phyloP scores from a whole-genome alignment of 768 basidiomycete species.

The Boletellus emodensis region DNA sequence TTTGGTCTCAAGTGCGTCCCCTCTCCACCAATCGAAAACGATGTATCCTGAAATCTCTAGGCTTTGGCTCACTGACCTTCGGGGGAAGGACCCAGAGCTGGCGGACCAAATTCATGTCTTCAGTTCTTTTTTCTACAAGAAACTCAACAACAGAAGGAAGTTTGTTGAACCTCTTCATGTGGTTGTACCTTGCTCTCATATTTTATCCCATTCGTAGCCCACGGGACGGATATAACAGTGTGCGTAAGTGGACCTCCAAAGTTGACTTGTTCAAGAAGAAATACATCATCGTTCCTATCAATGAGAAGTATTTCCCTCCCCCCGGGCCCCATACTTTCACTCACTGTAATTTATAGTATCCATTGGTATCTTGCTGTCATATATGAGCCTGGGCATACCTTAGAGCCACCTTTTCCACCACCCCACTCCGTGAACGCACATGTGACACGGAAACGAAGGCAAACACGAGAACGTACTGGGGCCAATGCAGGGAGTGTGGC shows the following conservation, averaged over 20 bases:
- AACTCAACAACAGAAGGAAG: constrained; percentile 65
- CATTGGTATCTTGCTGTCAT: constrained; percentile 99
- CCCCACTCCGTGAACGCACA: constrained; percentile 7
- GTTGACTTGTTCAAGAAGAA: constrained; percentile 87
- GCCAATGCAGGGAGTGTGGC: neutral
- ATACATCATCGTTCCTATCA: constrained; percentile 93
- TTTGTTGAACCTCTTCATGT: constrained; percentile 26
- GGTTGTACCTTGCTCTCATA: constrained; percentile 8
- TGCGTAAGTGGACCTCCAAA: constrained; percentile 92
- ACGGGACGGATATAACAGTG: constrained; percentile 73
- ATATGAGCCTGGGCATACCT: constrained; percentile 64
- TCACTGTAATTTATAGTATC: constrained; percentile 45
- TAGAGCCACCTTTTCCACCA: constrained; percentile 46
- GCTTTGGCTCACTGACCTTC: constrained; percentile 62
- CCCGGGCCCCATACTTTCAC: neutral
- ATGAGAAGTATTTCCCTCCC: constrained; percentile 72
- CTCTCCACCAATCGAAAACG: neutral
- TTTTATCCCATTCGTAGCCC: constrained; percentile 29
- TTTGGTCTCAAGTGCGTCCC: constrained; percentile 83
- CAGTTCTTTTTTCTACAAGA: constrained; percentile 98
- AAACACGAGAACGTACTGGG: constrained; percentile 9
- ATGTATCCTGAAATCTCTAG: constrained; percentile 36
- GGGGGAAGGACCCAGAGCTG: constrained; percentile 51
- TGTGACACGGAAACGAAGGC: constrained; percentile 22
- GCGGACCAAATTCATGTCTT: constrained; percentile 83